Base-by-base conservation (phyloP, 176 grass and related monocot species). In the Cenchrus purpureus region DNA sequence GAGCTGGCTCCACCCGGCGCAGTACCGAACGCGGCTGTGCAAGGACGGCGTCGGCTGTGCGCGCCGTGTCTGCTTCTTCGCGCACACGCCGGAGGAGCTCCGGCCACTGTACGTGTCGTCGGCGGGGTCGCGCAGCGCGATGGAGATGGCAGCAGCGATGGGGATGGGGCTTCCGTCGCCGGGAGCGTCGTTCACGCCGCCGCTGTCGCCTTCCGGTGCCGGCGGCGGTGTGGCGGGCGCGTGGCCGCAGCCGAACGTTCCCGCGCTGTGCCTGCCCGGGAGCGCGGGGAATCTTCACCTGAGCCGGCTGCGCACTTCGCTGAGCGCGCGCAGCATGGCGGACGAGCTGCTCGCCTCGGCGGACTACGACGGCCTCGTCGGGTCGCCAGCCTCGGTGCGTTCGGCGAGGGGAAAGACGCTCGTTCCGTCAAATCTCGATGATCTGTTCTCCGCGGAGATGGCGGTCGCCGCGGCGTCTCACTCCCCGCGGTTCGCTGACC, bases 1-100 rank as follows among this genome's bases (percentile, higher is more conserved):
- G 90, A 90, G 90, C 63, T 95, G 90, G 93, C 93, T 95, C 74
- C 93, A 95, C 88, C 93, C 93, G 68, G 93, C 93, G 50, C 93
- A 95, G 88, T 95, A 95, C 76, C 70, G 93, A 76, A 95, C 90
- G 17, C 64, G 93, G 3, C 80, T 92, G 12, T 95, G 93, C 76
- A 95, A 95, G 88, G 93, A 95, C 31, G 93, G 89, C 57, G 75
- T 80, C 29, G 86, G 45, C 1, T 95, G 93, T 72, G 78, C 83
- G 12, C 90, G 93, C 8, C 93, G 93, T 55, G 93, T 95, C 76
- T 95, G 93, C 82, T 95, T 95, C 88, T 95, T 95, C 70, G 93
- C 93, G 16, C 93, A 95, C 66, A 92, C 90, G 48, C 83, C 88
- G 10, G 93, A 92, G 20, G 93, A 95, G 88, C 93, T 95, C 83